Conservation (phyloP, 768 basidiomycete genomes). For the Lentinula edodes region DNA sequence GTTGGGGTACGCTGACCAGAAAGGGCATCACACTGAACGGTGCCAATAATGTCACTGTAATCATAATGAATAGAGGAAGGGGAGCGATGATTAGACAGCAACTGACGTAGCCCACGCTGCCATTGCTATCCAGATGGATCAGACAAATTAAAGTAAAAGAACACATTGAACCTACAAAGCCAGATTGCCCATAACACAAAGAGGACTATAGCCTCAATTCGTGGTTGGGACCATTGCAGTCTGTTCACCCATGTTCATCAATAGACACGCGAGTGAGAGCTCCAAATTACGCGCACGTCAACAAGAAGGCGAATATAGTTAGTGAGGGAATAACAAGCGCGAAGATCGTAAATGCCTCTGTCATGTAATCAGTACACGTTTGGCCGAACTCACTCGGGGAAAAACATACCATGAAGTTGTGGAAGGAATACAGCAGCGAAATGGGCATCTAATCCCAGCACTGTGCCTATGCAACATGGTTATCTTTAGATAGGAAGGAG, state of each 20-base stretch:
- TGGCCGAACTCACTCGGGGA: neutral
- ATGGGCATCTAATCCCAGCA: conserved; percentile 65
- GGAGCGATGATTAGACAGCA: neutral
- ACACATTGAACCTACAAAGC: conserved; percentile 46
- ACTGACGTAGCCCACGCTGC: conserved; percentile 70
- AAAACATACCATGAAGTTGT: conserved; percentile 48
- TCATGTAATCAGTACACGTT: neutral
- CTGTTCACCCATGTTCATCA: conserved; percentile 27
- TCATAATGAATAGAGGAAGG: neutral
- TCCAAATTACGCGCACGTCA: conserved; percentile 39
- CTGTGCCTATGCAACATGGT: conserved; percentile 29
- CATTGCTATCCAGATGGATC: conserved; percentile 42
- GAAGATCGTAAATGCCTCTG: conserved; percentile 71
- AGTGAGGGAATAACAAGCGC: conserved; percentile 58
- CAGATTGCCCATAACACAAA: conserved; percentile 59
- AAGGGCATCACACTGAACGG: conserved; percentile 52
- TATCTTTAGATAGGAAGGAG: conserved; percentile 3
- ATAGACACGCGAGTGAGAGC: conserved; percentile 1
- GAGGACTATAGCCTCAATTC: conserved; percentile 49
- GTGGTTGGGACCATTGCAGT: conserved; percentile 65
- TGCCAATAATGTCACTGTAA: conserved; percentile 64
- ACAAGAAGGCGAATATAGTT: conserved; percentile 57
- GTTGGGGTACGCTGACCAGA: conserved; percentile 39
- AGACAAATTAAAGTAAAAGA: neutral
- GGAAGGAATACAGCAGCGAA: conserved; percentile 68